Conservation (phyloP, 2,329 filamentous ascomycete genomes). For the Aspergillus udagawae region DNA sequence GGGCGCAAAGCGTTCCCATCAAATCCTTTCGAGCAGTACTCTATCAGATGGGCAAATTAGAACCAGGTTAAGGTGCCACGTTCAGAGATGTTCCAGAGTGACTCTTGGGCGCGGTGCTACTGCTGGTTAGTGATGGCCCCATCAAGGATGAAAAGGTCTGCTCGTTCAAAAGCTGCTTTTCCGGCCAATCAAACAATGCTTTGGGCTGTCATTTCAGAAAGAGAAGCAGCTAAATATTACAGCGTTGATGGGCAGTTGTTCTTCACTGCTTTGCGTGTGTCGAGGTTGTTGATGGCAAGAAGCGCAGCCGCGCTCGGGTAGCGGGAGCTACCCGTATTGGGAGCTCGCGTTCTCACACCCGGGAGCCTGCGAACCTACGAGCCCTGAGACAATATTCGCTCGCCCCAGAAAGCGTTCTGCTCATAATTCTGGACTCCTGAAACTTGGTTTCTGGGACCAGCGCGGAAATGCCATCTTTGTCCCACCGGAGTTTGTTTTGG, state of each 20-base stretch:
- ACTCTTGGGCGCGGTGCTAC: neutral
- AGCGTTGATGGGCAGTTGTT: neutral
- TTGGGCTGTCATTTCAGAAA: neutral
- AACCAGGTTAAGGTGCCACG: neutral
- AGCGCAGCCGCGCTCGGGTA: slow-evolving; percentile 21
- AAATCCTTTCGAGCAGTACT: neutral
- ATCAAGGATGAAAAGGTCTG: neutral
- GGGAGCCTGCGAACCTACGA: neutral
- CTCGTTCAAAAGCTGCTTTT: neutral
- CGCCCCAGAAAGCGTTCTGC: slow-evolving; percentile 4
- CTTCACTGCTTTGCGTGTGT: neutral
- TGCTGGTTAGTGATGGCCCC: neutral
- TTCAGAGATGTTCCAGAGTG: neutral
- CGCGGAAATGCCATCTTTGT: slow-evolving; percentile 13
- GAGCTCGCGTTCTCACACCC: slow-evolving; percentile 1
- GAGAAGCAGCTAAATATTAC: neutral
- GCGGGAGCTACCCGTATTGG: slow-evolving; percentile 21
- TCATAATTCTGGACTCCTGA: slow-evolving; percentile 2
- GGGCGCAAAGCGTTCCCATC: neutral
- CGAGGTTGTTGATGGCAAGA: slow-evolving; percentile 14
- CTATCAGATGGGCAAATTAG: neutral
- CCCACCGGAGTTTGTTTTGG: slow-evolving; percentile 13
- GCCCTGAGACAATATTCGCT: slow-evolving; percentile 1
- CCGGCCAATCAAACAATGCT: neutral
- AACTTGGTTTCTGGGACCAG: slow-evolving; percentile 4